Percentiles rank a stretch among this genome's conserved stretches.
These are phyloP conservation scores for Westerdykella sp. DNA, from an alignment of 2,329 filamentous ascomycete species.

Conservation along the genomic window DNA sequence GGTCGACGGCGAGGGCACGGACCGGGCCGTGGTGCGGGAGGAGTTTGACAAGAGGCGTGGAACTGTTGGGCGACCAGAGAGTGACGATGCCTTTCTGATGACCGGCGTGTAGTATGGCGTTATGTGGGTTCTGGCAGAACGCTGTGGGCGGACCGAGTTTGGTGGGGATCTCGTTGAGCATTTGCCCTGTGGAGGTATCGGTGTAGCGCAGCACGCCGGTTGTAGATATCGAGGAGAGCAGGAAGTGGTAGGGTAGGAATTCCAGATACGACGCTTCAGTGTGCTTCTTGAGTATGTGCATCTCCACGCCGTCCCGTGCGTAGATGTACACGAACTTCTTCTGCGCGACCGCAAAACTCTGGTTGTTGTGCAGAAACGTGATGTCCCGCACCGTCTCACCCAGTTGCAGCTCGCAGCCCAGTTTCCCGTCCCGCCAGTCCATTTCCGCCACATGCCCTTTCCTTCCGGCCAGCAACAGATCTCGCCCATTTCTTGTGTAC, in stretches of 20 bases:
- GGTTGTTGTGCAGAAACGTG: constrained; percentile 90
- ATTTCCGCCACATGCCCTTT: constrained; percentile 95
- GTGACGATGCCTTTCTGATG: constrained; percentile 94
- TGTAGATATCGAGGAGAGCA: constrained; percentile 79
- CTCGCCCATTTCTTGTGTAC: constrained; percentile 82
- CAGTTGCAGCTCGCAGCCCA: constrained; percentile 86
- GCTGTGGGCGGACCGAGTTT: constrained; percentile 77
- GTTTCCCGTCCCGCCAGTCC: constrained; percentile 89
- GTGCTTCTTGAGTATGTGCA: constrained; percentile 87
- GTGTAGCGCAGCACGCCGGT: constrained; percentile 82
- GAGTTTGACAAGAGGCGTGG: constrained; percentile 82
- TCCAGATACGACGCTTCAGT: constrained; percentile 89
- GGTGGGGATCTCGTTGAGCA: constrained; percentile 79
- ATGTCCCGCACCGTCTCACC: constrained; percentile 85
- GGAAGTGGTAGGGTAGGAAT: constrained; percentile 93
- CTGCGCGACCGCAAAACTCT: constrained; percentile 90
- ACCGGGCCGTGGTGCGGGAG: constrained; percentile 87
- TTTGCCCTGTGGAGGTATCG: constrained; percentile 86
- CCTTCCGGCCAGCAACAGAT: constrained; percentile 76
- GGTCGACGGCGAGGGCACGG: constrained; percentile 74
- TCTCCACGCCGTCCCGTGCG: constrained; percentile 80
- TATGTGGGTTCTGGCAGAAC: constrained; percentile 82
- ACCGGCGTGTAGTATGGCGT: constrained; percentile 84
- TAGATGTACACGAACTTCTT: constrained; percentile 98
- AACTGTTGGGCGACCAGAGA: constrained; percentile 89